A percentile compares a stretch with the other conserved stretches of the same genome.
These are phyloP conservation scores for Vaucheria bursata DNA, from an alignment of 352 stramenopile genomes.

Conservation along the genomic window DNA sequence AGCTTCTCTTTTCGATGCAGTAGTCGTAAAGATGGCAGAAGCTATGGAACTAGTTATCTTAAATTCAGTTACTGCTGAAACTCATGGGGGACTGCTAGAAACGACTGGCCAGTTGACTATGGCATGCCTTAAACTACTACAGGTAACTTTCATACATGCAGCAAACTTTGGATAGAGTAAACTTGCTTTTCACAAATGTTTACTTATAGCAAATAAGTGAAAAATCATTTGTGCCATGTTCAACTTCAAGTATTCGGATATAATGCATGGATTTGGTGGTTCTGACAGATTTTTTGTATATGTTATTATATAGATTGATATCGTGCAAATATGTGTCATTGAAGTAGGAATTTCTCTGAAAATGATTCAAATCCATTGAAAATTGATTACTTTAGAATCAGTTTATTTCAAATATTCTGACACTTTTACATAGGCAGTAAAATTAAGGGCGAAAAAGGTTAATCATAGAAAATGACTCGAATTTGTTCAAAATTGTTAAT, in stretches of 20 bases:
- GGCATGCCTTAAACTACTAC: conserved; percentile 40
- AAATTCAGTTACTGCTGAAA: background rate
- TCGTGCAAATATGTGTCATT: no score
- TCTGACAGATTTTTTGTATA: no score
- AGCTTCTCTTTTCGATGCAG: conserved; percentile 19
- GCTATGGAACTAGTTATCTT: conserved; percentile 16
- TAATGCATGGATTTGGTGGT: background rate
- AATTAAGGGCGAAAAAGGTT: no score
- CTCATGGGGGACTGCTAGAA: conserved; percentile 9
- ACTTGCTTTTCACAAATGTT: background rate
- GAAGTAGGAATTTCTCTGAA: no score
- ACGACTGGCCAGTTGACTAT: conserved; percentile 19
- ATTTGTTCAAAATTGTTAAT: no score
- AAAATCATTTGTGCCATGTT: background rate
- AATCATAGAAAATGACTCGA: no score
- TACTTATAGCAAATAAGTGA: background rate
- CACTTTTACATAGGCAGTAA: no score
- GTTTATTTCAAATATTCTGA: no score
- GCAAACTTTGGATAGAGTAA: background rate
- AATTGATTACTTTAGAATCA: no score
- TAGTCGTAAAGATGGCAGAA: conserved; percentile 23
- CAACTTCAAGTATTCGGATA: background rate
- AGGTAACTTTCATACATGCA: conserved; percentile 35
- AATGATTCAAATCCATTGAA: no score
- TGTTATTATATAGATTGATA: no score